phyloP scores from a whole-genome alignment of 2,329 filamentous ascomycete genomes.

The Thelonectria olida region DNA sequence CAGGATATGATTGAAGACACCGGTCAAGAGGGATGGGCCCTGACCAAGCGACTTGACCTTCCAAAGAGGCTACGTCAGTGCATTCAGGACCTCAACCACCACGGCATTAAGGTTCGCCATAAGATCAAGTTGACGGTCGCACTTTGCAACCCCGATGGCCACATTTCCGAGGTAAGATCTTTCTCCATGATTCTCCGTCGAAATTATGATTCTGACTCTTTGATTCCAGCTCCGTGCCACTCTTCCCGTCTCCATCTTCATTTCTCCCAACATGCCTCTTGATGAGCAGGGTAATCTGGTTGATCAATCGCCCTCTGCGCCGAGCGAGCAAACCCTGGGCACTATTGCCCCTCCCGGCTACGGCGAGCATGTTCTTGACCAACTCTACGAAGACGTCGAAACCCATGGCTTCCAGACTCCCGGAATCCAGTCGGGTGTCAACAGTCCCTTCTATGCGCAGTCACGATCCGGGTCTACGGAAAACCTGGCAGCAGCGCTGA shows the following conservation, averaged over 20 bases:
- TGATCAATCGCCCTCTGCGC: constrained; percentile 61
- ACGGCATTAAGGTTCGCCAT: constrained; percentile 91
- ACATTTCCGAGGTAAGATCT: constrained; percentile 81
- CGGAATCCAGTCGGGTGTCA: constrained; percentile 74
- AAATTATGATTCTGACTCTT: neutral
- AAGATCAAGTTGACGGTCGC: constrained; percentile 92
- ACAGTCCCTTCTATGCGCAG: constrained; percentile 78
- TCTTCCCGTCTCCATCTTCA: constrained; percentile 91
- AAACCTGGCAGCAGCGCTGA: constrained; percentile 70
- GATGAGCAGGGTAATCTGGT: constrained; percentile 87
- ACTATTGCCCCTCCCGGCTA: constrained; percentile 90
- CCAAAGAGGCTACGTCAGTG: constrained; percentile 85
- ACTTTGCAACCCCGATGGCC: constrained; percentile 93
- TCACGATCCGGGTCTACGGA: constrained; percentile 83
- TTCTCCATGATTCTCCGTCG: neutral
- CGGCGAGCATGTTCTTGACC: constrained; percentile 87
- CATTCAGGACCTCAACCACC: constrained; percentile 87
- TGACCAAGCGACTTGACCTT: constrained; percentile 72
- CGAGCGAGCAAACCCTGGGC: constrained; percentile 61
- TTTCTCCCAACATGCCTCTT: constrained; percentile 90
- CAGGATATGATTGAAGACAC: constrained; percentile 74
- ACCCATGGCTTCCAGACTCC: constrained; percentile 83
- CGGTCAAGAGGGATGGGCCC: constrained; percentile 71
- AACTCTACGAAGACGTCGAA: constrained; percentile 89
- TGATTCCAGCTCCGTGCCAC: constrained; percentile 78